Percentiles rank a stretch among this genome's conserved stretches.
Evolutionary conservation across 257 asterid genomes (phyloP).

Genomic region (Striga asiatica): DNA sequence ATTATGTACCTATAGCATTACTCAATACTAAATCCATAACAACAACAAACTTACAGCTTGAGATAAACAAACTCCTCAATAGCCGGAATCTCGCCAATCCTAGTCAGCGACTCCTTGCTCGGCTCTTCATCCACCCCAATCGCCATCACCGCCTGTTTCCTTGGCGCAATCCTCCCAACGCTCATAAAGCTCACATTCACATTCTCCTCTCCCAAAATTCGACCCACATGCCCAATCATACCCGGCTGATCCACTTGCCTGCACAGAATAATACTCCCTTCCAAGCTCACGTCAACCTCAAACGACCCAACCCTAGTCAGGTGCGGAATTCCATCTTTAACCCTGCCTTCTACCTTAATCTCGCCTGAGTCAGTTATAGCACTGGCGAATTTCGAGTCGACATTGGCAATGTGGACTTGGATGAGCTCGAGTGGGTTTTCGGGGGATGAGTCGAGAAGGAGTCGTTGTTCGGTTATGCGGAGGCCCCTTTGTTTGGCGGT

Average conservation of each 20-base stretch:
- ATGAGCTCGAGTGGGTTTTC: slow-evolving; percentile 65
- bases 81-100: slow-evolving; percentile 79
- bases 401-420: slow-evolving; percentile 73
- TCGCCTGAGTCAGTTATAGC: slow-evolving; percentile 74
- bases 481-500: slow-evolving; percentile 85
- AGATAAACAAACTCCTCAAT: slow-evolving; percentile 78
- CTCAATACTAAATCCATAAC: no score
- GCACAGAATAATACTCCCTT: slow-evolving; percentile 79
- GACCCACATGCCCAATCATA: slow-evolving; percentile 85
- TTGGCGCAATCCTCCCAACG: slow-evolving; percentile 66
- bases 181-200: no score
- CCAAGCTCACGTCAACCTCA: slow-evolving; percentile 87
- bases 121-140: slow-evolving; percentile 93
- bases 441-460: slow-evolving; percentile 63
- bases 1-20: no score
- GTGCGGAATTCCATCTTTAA: slow-evolving; percentile 82
- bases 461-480: slow-evolving; percentile 60
- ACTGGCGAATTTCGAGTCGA: slow-evolving; percentile 73
- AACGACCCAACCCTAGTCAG: slow-evolving; percentile 76
- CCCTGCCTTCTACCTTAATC: slow-evolving; percentile 69
- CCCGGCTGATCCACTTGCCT: slow-evolving; percentile 96
- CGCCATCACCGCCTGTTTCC: slow-evolving; percentile 91
- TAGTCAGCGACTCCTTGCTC: slow-evolving; percentile 55
- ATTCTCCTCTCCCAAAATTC: slow-evolving; percentile 70
- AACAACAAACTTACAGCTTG: slow-evolving; percentile 34